Evolutionary conservation across 2,329 filamentous ascomycete genomes (phyloP).

Genomic region (Graphilbum fragrans): DNA sequence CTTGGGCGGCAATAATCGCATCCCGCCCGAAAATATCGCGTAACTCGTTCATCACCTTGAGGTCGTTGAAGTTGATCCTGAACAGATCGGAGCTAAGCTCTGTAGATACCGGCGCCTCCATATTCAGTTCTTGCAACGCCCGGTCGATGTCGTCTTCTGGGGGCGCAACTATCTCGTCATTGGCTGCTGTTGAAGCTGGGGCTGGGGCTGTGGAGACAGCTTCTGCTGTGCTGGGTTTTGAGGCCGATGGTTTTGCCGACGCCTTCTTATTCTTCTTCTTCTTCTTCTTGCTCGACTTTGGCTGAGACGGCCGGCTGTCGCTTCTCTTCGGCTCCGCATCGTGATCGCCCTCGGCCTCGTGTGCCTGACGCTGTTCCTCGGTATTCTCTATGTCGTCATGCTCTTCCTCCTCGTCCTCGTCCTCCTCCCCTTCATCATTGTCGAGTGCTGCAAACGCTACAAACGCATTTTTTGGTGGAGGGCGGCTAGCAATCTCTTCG

Average conservation of each 20-base stretch:
- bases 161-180: background rate
- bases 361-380: no score
- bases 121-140: conserved; percentile 36
- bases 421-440: conserved; percentile 27
- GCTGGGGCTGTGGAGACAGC: background rate
- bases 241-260: no score
- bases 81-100: conserved; percentile 20
- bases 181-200: background rate
- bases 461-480: conserved; percentile 22
- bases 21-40: conserved; percentile 45
- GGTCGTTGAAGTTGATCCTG: conserved; percentile 49
- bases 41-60: conserved; percentile 91
- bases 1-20: conserved; percentile 41
- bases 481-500: conserved; percentile 1
- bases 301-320: conserved; percentile 15
- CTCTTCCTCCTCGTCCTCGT: conserved; percentile 23
- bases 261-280: conserved; percentile 22
- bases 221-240: no score
- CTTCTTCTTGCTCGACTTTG: conserved; percentile 19
- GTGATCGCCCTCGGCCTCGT: no score
- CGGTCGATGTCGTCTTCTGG: conserved; percentile 40
- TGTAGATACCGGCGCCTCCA: conserved; percentile 11
- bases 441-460: conserved; percentile 37
- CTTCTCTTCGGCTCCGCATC: no score
- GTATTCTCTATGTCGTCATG: conserved; percentile 17